phyloP scores from a whole-genome alignment of 2,329 filamentous ascomycete genomes.

The Orbilia javanica region DNA sequence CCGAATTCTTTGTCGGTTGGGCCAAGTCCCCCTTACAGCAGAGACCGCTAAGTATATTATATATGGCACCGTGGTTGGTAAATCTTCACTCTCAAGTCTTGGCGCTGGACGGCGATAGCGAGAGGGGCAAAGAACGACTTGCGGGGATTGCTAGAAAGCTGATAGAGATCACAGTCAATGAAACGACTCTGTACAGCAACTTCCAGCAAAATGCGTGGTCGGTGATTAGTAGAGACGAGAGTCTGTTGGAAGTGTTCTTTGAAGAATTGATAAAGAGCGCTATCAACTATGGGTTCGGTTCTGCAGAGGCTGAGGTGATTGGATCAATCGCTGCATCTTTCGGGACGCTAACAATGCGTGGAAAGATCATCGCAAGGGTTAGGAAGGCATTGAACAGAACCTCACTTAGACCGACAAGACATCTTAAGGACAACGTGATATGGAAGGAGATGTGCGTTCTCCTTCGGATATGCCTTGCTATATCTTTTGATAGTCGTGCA shows the following conservation, averaged over 20 bases:
- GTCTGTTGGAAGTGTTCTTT: slow-evolving; percentile 75
- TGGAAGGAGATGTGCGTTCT: slow-evolving; percentile 79
- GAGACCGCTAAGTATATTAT: slow-evolving; percentile 75
- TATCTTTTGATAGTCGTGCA: slow-evolving; percentile 77
- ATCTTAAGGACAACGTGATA: slow-evolving; percentile 75
- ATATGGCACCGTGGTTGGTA: slow-evolving; percentile 78
- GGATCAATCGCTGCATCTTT: slow-evolving; percentile 75
- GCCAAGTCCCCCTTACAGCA: slow-evolving; percentile 77
- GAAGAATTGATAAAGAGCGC: slow-evolving; percentile 77
- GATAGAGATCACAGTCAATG: slow-evolving; percentile 74
- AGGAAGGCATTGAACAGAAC: slow-evolving; percentile 77
- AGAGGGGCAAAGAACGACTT: slow-evolving; percentile 76
- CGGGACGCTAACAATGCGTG: slow-evolving; percentile 75
- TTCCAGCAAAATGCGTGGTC: slow-evolving; percentile 78
- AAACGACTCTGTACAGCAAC: slow-evolving; percentile 72
- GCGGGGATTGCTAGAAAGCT: slow-evolving; percentile 75
- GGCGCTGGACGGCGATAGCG: slow-evolving; percentile 72
- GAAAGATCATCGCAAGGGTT: slow-evolving; percentile 75
- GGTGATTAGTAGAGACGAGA: slow-evolving; percentile 74
- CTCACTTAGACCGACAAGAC: slow-evolving; percentile 75
- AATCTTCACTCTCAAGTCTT: slow-evolving; percentile 74
- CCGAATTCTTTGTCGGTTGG: slow-evolving; percentile 81
- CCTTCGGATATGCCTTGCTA: slow-evolving; percentile 74
- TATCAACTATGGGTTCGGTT: slow-evolving; percentile 68
- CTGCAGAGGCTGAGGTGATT: slow-evolving; percentile 73